Evolutionary conservation across 352 stramenopile genomes (phyloP).

Genomic region (Thalassiosira gravida): DNA sequence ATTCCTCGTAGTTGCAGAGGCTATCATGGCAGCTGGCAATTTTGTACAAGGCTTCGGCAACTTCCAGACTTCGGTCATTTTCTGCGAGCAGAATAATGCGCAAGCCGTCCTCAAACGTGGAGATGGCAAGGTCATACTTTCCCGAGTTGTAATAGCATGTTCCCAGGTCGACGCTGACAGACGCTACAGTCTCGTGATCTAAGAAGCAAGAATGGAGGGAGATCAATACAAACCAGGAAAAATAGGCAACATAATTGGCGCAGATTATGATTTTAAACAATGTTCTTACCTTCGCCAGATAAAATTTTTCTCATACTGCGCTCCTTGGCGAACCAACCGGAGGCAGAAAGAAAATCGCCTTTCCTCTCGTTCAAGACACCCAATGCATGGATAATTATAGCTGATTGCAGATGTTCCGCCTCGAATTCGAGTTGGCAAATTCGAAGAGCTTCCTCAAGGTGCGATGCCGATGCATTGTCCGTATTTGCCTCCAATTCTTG

Average conservation of each 20-base stretch:
- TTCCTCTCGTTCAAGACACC: slow-evolving; percentile 61
- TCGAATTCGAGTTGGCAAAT: slow-evolving; percentile 53
- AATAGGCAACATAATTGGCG: too few relatives aligned
- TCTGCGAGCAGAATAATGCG: slow-evolving; percentile 39
- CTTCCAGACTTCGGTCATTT: slow-evolving; percentile 35
- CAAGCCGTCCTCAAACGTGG: slow-evolving; percentile 52
- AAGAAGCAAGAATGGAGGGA: neutral
- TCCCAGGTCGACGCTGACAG: slow-evolving; percentile 51
- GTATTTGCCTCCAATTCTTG: slow-evolving; percentile 35
- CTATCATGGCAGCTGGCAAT: slow-evolving; percentile 70
- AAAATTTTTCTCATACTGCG: slow-evolving; percentile 50
- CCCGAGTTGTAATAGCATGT: slow-evolving; percentile 63
- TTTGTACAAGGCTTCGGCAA: slow-evolving; percentile 64
- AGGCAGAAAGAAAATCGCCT: slow-evolving; percentile 53
- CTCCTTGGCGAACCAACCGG: slow-evolving; percentile 58
- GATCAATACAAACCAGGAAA: slow-evolving; percentile 7
- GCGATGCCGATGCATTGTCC: slow-evolving; percentile 22
- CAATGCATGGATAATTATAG: slow-evolving; percentile 58
- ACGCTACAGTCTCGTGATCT: slow-evolving; percentile 51
- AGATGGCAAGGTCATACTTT: slow-evolving; percentile 63
- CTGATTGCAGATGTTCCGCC: slow-evolving; percentile 45
- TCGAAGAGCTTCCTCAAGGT: slow-evolving; percentile 52
- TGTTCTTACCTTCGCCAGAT: slow-evolving; percentile 51
- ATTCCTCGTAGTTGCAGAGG: slow-evolving; percentile 61
- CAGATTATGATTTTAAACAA: too few relatives aligned